Percentiles rank a stretch among this genome's conserved stretches.
These are phyloP conservation scores for Celoporthe dispersa DNA, from an alignment of 2,329 filamentous ascomycete genomes.

Conservation along the genomic window DNA sequence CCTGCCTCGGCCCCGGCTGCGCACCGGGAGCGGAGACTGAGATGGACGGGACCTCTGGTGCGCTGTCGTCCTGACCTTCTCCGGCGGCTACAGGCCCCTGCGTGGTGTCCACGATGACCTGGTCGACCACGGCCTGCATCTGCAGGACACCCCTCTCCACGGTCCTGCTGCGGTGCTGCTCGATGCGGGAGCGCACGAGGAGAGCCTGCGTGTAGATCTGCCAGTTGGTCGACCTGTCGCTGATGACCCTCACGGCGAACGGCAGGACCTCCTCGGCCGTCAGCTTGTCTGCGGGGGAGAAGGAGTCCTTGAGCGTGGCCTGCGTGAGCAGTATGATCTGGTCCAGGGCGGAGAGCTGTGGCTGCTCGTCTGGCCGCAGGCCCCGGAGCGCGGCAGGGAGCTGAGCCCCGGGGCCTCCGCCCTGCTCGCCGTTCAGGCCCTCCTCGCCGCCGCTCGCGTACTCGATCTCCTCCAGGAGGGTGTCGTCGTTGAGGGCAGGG, in stretches of 20 bases:
- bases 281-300: conserved; percentile 79
- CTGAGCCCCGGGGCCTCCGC: conserved; percentile 34
- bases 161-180: conserved; percentile 84
- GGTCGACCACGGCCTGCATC: conserved; percentile 92
- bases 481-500: conserved; percentile 89
- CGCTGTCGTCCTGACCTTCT: conserved; percentile 37
- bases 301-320: conserved; percentile 84
- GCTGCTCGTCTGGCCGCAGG: conserved; percentile 79
- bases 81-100: conserved; percentile 21
- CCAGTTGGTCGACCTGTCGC: conserved; percentile 93
- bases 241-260: conserved; percentile 85
- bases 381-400: conserved; percentile 66
- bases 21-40: conserved; percentile 34
- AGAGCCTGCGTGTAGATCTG: conserved; percentile 96
- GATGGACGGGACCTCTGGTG: conserved; percentile 26
- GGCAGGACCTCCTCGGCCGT: conserved; percentile 94
- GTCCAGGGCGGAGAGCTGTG: conserved; percentile 79
- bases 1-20: conserved; percentile 25
- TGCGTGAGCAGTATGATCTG: conserved; percentile 90
- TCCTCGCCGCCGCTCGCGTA: conserved; percentile 65
- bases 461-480: conserved; percentile 82
- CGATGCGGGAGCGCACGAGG: conserved; percentile 85
- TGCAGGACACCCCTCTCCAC: conserved; percentile 89
- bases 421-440: conserved; percentile 41
- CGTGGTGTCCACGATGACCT: conserved; percentile 86